These are phyloP conservation scores for Entomortierella lignicola DNA, from an alignment of 192 early-diverging fungal species.

Conservation along the genomic window DNA sequence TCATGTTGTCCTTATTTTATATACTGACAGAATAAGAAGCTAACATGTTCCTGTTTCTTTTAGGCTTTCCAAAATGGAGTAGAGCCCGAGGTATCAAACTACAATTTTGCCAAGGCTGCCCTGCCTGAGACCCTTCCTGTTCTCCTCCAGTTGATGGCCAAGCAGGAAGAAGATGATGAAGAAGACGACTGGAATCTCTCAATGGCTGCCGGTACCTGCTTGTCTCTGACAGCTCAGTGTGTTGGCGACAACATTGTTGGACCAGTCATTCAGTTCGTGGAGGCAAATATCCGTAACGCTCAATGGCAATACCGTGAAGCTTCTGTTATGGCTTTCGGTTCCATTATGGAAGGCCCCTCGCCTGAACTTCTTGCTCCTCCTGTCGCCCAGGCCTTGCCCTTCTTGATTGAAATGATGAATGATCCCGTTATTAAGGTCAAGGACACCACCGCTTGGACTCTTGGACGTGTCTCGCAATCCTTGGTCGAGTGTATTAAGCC, in stretches of 20 bases:
- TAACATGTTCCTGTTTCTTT: neutral
- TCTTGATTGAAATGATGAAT: constrained; percentile 89
- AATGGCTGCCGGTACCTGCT: constrained; percentile 97
- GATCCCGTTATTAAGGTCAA: constrained; percentile 92
- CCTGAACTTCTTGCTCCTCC: constrained; percentile 70
- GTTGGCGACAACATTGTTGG: constrained; percentile 85
- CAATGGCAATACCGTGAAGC: constrained; percentile 98
- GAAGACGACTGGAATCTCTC: constrained; percentile 99
- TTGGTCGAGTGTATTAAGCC: constrained; percentile 80
- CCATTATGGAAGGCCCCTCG: constrained; percentile 95
- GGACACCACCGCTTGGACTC: constrained; percentile 98
- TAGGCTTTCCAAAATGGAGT: constrained; percentile 65
- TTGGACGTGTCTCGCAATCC: constrained; percentile 93
- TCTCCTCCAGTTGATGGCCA: constrained; percentile 90
- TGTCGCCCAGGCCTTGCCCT: constrained; percentile 87
- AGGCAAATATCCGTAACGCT: constrained; percentile 81
- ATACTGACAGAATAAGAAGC: neutral
- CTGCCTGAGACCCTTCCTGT: constrained; percentile 87
- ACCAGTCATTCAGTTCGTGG: constrained; percentile 90
- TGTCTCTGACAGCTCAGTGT: constrained; percentile 87
- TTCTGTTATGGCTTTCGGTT: constrained; percentile 98
- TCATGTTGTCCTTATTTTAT: neutral
- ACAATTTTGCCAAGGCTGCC: constrained; percentile 83
- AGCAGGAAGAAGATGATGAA: constrained; percentile 97
- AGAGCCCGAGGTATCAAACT: constrained; percentile 61